Percentiles rank a stretch among this genome's conserved stretches.
phyloP scores from a whole-genome alignment of 2,329 filamentous ascomycete genomes.

The Periconia sp. region DNA sequence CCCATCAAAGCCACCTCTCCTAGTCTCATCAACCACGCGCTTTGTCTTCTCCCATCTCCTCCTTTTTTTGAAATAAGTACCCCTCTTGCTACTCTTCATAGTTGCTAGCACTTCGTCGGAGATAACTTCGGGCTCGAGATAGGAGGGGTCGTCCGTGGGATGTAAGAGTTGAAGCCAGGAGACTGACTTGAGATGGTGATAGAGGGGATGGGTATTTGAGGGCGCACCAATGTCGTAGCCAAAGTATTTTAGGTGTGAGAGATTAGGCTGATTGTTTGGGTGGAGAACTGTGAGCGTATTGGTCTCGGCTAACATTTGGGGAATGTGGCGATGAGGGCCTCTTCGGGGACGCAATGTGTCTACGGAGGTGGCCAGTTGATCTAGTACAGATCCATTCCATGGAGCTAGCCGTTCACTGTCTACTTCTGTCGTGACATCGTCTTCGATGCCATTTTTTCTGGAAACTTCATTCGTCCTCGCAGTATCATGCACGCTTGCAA shows the following conservation, averaged over 20 bases:
- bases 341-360: constrained; percentile 30
- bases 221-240: constrained; percentile 74
- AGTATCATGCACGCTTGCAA: constrained; percentile 8
- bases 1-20: constrained; percentile 79
- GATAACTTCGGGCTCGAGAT: constrained; percentile 69
- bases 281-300: constrained; percentile 86
- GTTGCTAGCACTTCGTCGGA: constrained; percentile 66
- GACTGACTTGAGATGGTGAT: constrained; percentile 79
- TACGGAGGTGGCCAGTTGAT: constrained; percentile 16
- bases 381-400: constrained; percentile 1
- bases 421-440: constrained; percentile 24
- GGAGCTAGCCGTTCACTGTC: constrained; percentile 3
- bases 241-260: constrained; percentile 88
- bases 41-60: constrained; percentile 78
- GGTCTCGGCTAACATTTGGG: constrained; percentile 68
- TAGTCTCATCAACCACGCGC: constrained; percentile 75
- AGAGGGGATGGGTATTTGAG: constrained; percentile 74
- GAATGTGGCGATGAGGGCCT: constrained; percentile 39
- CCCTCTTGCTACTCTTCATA: constrained; percentile 82
- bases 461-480: constrained; percentile 5
- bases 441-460: constrained; percentile 18
- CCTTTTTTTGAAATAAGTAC: constrained; percentile 87
- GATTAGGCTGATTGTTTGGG: constrained; percentile 83
- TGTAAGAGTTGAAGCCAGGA: constrained; percentile 91
- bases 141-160: constrained; percentile 76